Percentiles rank a stretch among this genome's conserved stretches.
Evolutionary conservation across 495 filamentous ascomycete species (phyloP).

Genomic region (Clohesyomyces aquaticus): DNA sequence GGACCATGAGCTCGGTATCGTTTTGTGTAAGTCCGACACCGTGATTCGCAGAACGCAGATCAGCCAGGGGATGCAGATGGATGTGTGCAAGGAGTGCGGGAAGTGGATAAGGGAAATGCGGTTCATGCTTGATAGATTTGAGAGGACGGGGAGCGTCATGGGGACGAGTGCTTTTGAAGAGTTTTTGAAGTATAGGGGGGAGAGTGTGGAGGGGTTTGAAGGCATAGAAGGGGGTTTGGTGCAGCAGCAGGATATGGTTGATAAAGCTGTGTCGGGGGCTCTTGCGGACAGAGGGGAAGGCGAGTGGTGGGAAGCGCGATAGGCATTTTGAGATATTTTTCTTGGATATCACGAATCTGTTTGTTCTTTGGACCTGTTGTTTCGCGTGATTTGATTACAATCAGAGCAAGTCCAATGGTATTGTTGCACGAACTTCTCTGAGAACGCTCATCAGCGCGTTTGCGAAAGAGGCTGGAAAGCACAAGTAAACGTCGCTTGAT

Average conservation of each 20-base stretch:
- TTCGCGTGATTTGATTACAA: no score
- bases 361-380: no score
- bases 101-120: slow-evolving; percentile 19
- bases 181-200: slow-evolving; percentile 19
- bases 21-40: background rate
- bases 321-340: no score
- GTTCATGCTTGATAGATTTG: slow-evolving; percentile 12
- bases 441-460: no score
- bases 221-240: background rate
- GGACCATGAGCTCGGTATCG: slow-evolving; percentile 6
- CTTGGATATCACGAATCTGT: no score
- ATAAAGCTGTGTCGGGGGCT: background rate
- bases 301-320: no score
- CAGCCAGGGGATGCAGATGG: background rate
- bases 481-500: no score
- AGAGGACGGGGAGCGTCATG: slow-evolving; percentile 15
- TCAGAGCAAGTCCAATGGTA: no score
- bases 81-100: slow-evolving; percentile 15
- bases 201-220: background rate
- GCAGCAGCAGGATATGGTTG: background rate
- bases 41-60: background rate
- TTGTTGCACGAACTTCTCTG: no score
- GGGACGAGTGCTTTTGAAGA: slow-evolving; percentile 22
- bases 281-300: no score
- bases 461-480: no score